Percentiles rank a stretch among this genome's conserved stretches.
Evolutionary conservation across 2,329 filamentous ascomycete genomes (phyloP).

Genomic region (Talaromyces sp.): DNA sequence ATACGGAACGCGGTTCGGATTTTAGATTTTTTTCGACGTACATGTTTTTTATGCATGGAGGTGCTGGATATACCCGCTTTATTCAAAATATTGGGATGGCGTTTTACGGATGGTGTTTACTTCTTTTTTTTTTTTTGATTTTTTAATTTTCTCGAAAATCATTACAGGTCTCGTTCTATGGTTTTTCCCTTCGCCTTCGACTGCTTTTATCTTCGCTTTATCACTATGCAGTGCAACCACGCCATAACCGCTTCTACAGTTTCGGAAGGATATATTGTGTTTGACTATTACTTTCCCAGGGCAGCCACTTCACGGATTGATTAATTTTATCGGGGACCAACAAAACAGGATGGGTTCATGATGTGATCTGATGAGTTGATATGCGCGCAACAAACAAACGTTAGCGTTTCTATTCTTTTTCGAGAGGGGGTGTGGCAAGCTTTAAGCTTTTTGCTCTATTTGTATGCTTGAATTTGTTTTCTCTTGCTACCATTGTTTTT

Average conservation of each 20-base stretch:
- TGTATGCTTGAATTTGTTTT: constrained; percentile 5
- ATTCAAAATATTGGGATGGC: constrained; percentile 38
- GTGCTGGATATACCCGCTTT: constrained; percentile 50
- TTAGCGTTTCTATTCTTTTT: neutral
- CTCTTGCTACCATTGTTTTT: neutral
- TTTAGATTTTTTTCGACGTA: constrained; percentile 25
- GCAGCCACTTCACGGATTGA: neutral
- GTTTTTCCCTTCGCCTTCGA: neutral
- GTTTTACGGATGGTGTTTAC: constrained; percentile 26
- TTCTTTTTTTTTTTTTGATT: neutral
- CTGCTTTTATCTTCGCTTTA: neutral
- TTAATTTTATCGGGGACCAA: neutral
- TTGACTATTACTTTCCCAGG: neutral
- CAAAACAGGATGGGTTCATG: neutral
- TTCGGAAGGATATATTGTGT: neutral
- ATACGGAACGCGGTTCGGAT: constrained; percentile 10
- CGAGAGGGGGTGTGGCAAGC: neutral
- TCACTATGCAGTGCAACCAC: neutral
- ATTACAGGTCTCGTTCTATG: neutral
- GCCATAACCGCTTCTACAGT: constrained; percentile 2
- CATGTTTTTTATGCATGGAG: constrained; percentile 43
- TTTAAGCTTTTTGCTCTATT: neutral
- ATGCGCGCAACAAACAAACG: neutral
- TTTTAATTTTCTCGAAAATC: constrained; percentile 3
- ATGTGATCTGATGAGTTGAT: constrained; percentile 10